Evolutionary conservation across 2,329 filamentous ascomycete genomes (phyloP).

Genomic region (Claviceps sorghi): DNA sequence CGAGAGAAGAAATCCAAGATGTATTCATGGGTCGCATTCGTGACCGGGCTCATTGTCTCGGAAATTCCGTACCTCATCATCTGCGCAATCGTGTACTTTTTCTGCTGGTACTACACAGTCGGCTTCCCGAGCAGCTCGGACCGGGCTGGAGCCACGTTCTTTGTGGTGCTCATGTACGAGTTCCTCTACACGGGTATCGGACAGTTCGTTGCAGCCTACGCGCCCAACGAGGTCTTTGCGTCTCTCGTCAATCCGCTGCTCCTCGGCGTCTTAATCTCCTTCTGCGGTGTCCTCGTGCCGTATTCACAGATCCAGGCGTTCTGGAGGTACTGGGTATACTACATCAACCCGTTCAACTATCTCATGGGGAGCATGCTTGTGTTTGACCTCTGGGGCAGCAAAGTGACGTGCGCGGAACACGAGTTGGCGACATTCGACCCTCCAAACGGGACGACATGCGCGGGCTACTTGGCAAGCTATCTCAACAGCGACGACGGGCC

Average conservation of each 20-base stretch:
- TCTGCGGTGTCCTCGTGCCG: constrained; percentile 63
- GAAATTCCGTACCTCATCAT: constrained; percentile 31
- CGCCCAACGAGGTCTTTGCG: constrained; percentile 46
- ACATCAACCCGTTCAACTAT: constrained; percentile 46
- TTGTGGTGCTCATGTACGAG: constrained; percentile 44
- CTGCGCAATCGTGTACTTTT: constrained; percentile 32
- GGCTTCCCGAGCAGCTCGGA: constrained; percentile 30
- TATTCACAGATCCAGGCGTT: constrained; percentile 47
- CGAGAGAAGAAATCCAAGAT: constrained; percentile 48
- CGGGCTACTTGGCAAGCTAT: constrained; percentile 40
- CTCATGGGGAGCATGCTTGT: constrained; percentile 41
- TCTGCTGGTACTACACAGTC: constrained; percentile 44
- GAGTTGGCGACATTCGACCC: constrained; percentile 41
- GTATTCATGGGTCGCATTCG: constrained; percentile 45
- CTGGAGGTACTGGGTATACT: constrained; percentile 55
- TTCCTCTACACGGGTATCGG: constrained; percentile 47
- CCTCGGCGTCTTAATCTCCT: constrained; percentile 46
- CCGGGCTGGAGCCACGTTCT: constrained; percentile 37
- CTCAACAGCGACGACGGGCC: constrained; percentile 16
- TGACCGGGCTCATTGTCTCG: constrained; percentile 34
- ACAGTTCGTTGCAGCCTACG: constrained; percentile 48
- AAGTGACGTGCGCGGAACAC: constrained; percentile 29
- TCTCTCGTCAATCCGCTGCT: constrained; percentile 42
- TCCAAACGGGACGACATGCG: constrained; percentile 38
- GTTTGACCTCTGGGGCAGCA: constrained; percentile 32